Evolutionary conservation across 2,329 filamentous ascomycete species (phyloP).

Genomic region (Ceratocystis diversiconidia): DNA sequence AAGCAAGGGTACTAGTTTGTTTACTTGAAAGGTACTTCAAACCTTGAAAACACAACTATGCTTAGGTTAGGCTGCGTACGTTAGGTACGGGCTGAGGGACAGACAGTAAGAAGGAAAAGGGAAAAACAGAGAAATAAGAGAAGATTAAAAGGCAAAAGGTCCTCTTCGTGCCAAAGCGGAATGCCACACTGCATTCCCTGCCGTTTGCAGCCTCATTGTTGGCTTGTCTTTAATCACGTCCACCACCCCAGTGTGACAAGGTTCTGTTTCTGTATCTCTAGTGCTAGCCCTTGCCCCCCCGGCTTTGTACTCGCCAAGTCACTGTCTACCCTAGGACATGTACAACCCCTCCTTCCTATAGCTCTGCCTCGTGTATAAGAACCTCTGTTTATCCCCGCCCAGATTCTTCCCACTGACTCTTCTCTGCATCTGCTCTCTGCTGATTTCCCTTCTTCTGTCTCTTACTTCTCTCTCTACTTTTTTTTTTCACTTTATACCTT

Average conservation of each 20-base stretch:
- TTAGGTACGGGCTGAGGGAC: neutral
- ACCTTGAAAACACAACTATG: too few species aligned
- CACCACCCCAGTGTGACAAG: neutral
- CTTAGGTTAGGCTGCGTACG: too few species aligned
- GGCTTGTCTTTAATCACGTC: neutral
- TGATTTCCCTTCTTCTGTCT: neutral
- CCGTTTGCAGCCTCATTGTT: neutral
- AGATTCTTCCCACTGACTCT: neutral
- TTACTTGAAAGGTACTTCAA: too few species aligned
- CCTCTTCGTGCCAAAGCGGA: neutral
- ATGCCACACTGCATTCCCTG: neutral
- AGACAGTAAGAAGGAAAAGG: neutral
- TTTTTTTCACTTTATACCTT: neutral
- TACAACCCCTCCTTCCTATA: neutral
- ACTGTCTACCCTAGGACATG: neutral
- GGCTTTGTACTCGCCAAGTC: neutral
- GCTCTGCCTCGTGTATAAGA: conserved; percentile 18
- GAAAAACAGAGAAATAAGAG: neutral
- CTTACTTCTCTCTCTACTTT: neutral
- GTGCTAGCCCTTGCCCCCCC: neutral
- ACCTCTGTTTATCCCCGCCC: conserved; percentile 3
- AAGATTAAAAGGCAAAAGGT: neutral
- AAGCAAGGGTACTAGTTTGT: too few species aligned
- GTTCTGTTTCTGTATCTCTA: neutral
- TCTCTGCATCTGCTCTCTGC: conserved; percentile 12